These are phyloP conservation scores for Malassezia sp. DNA, from an alignment of 1,284 basidiomycete species.

Conservation along the genomic window DNA sequence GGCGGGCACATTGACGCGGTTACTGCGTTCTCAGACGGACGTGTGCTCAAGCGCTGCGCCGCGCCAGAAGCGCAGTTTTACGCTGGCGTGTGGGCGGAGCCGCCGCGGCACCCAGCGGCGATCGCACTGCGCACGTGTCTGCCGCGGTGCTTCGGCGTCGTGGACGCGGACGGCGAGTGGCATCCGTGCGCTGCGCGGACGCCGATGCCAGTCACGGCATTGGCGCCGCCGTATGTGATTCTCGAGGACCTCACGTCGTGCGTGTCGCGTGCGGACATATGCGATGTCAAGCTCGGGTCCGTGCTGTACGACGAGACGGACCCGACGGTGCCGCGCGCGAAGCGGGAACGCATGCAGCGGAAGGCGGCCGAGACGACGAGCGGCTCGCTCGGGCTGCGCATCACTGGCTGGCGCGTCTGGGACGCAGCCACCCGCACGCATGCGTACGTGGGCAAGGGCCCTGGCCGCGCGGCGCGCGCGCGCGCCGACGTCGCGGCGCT, in stretches of 20 bases:
- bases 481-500: slow-evolving; percentile 1
- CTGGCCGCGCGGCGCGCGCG: slow-evolving; percentile 8
- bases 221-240: neutral
- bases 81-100: neutral
- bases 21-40: too few species aligned
- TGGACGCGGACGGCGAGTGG: neutral
- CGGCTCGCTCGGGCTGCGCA: slow-evolving; percentile 7
- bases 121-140: slow-evolving; percentile 5
- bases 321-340: neutral
- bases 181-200: neutral
- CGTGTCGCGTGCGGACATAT: slow-evolving; percentile 6
- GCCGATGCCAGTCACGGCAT: neutral
- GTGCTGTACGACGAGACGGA: slow-evolving; percentile 12
- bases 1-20: slow-evolving; percentile 5
- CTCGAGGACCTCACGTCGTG: slow-evolving; percentile 6
- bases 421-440: neutral
- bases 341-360: slow-evolving; percentile 12
- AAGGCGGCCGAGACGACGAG: slow-evolving; percentile 14
- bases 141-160: slow-evolving; percentile 10
- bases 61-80: slow-evolving; percentile 10
- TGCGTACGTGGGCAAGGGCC: slow-evolving; percentile 9
- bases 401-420: slow-evolving; percentile 9
- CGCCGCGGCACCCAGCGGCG: neutral
- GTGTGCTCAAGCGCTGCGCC: slow-evolving; percentile 7
- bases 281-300: slow-evolving; percentile 14